Percentiles rank a stretch among this genome's conserved stretches.
phyloP scores from a whole-genome alignment of 1,139 yeast genomes.

The Blastobotrys niveus region DNA sequence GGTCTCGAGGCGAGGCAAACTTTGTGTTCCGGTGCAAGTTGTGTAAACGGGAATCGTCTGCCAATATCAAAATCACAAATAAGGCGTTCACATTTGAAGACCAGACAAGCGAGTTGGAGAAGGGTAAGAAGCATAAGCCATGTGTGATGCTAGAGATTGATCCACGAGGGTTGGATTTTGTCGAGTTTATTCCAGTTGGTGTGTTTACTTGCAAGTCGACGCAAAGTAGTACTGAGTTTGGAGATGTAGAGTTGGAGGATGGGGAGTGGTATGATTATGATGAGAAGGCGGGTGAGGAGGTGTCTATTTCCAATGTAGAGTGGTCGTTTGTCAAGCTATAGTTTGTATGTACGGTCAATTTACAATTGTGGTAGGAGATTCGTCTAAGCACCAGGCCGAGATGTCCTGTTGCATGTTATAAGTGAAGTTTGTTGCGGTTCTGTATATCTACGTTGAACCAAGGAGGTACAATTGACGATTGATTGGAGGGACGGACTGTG shows the following conservation, averaged over 20 bases:
- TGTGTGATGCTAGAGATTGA: conserved; percentile 63
- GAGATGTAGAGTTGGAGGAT: conserved; percentile 67
- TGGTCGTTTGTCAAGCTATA: conserved; percentile 46
- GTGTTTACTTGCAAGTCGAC: conserved; percentile 56
- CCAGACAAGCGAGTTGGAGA: conserved; percentile 29
- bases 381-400: too few species aligned
- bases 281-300: conserved; percentile 75
- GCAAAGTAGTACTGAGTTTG: conserved; percentile 48
- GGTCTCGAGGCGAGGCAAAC: conserved; percentile 78
- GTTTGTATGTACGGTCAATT: neutral
- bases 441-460: too few species aligned
- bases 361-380: too few species aligned
- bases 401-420: too few species aligned
- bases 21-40: conserved; percentile 71
- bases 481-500: conserved; percentile 35
- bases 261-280: conserved; percentile 96
- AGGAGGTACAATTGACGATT: too few species aligned
- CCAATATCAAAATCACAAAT: conserved; percentile 22
- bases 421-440: too few species aligned
- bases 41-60: conserved; percentile 51
- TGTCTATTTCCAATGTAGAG: conserved; percentile 63
- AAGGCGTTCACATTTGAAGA: conserved; percentile 36
- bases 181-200: conserved; percentile 50
- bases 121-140: conserved; percentile 25
- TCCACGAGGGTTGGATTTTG: conserved; percentile 75